phyloP scores from a whole-genome alignment of 768 basidiomycete genomes.

The Trametopsis cervina region DNA sequence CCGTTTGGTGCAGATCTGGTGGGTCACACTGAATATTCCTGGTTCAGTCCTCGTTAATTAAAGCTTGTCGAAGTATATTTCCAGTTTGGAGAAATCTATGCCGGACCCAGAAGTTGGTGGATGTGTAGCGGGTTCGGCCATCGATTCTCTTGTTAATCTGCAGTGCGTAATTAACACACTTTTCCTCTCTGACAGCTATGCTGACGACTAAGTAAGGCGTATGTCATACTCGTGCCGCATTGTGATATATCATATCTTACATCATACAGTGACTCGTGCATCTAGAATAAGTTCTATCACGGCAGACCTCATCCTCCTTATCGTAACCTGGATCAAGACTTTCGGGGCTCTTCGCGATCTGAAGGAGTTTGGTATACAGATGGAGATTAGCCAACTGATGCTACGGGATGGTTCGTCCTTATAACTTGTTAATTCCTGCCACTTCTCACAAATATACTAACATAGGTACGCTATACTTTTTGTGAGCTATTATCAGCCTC shows the following conservation, averaged over 20 bases:
- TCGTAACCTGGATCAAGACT: conserved; percentile 1
- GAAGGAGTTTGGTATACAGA: background rate
- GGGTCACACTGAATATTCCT: background rate
- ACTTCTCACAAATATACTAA: background rate
- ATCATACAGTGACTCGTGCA: background rate
- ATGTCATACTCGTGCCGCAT: background rate
- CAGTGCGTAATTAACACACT: background rate
- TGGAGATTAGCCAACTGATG: background rate
- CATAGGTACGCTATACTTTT: conserved; percentile 1
- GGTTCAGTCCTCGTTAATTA: background rate
- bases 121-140: background rate
- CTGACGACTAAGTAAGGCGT: background rate
- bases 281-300: background rate
- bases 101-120: background rate
- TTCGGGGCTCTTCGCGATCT: background rate
- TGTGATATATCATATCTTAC: background rate
- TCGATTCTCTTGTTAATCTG: background rate
- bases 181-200: background rate
- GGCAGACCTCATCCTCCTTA: conserved; percentile 1
- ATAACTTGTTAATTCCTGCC: background rate
- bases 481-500: background rate
- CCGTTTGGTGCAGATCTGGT: background rate
- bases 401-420: conserved; percentile 5
- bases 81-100: background rate
- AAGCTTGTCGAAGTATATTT: background rate